Conservation (phyloP, 768 basidiomycete genomes). For the Postia placenta region DNA sequence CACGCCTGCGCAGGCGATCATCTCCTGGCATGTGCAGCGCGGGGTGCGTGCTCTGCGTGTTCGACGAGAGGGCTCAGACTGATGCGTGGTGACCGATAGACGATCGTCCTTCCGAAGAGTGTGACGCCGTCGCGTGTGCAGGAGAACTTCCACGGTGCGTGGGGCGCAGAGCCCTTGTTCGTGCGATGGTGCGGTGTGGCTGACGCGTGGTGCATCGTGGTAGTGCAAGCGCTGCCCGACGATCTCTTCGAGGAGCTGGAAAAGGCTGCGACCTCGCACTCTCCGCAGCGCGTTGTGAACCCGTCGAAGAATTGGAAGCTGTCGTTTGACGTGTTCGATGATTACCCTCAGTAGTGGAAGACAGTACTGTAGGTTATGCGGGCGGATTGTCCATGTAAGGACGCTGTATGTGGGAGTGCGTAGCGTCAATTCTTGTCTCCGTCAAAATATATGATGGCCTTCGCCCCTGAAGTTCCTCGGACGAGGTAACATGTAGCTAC, state of each 20-base stretch:
- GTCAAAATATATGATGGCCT: no score
- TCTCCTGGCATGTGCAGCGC: conserved; percentile 74
- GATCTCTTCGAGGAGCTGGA: conserved; percentile 40
- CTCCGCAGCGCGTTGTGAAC: conserved; percentile 49
- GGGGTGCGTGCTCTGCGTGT: conserved; percentile 41
- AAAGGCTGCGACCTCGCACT: conserved; percentile 45
- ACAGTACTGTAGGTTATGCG: no score
- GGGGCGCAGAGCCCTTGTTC: background rate
- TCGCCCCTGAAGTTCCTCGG: no score
- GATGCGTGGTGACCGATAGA: conserved; percentile 33
- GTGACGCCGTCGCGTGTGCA: conserved; percentile 61
- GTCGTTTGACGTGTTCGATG: conserved; percentile 58
- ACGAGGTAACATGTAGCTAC: no score
- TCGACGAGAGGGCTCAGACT: background rate
- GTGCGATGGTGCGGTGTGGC: background rate
- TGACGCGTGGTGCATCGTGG: background rate
- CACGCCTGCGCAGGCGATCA: conserved; percentile 69
- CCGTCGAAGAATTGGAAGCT: conserved; percentile 58
- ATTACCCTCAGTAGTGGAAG: conserved; percentile 21
- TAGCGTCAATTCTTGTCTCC: no score
- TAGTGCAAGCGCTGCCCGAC: conserved; percentile 29
- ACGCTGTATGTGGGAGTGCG: no score
- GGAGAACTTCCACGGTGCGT: conserved; percentile 62
- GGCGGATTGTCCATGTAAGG: no score
- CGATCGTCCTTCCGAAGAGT: conserved; percentile 72